Evolutionary conservation across 2,329 filamentous ascomycete species (phyloP).

Genomic region (Monosporascus sp.): DNA sequence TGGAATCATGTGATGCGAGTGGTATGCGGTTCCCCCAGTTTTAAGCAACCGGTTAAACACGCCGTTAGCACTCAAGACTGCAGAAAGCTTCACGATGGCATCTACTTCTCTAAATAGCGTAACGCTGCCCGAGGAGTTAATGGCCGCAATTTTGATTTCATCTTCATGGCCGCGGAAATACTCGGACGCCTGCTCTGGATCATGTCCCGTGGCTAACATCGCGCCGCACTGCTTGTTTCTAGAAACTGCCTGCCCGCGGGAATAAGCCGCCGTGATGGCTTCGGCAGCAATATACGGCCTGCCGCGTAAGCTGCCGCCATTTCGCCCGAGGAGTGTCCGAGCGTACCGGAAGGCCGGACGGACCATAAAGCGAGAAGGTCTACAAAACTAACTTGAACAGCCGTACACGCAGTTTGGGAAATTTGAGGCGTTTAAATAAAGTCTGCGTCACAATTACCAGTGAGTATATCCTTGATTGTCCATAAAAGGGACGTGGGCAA

Average conservation of each 20-base stretch:
- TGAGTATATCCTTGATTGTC: constrained; percentile 4
- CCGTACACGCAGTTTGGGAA: constrained; percentile 26
- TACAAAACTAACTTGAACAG: constrained; percentile 31
- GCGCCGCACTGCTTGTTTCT: neutral
- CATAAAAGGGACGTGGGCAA: constrained; percentile 4
- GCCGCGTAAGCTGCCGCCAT: constrained; percentile 26
- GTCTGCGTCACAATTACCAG: neutral
- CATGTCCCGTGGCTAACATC: constrained; percentile 14
- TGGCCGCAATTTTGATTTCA: constrained; percentile 3
- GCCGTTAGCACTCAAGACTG: constrained; percentile 2
- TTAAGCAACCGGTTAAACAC: constrained; percentile 17
- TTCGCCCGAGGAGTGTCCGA: constrained; percentile 30
- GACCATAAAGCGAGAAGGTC: constrained; percentile 26
- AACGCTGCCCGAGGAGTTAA: constrained; percentile 23
- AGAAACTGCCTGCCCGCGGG: constrained; percentile 7
- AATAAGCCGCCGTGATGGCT: constrained; percentile 15
- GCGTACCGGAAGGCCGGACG: constrained; percentile 31
- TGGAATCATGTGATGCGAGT: constrained; percentile 22
- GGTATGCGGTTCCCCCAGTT: constrained; percentile 22
- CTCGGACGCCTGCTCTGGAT: neutral
- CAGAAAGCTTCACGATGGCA: constrained; percentile 7
- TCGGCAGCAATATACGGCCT: constrained; percentile 11
- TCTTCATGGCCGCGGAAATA: constrained; percentile 1
- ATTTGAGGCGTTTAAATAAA: constrained; percentile 12
- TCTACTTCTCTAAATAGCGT: constrained; percentile 23